phyloP scores from a whole-genome alignment of 208 protist genomes.

The Leishmania guyanensis region DNA sequence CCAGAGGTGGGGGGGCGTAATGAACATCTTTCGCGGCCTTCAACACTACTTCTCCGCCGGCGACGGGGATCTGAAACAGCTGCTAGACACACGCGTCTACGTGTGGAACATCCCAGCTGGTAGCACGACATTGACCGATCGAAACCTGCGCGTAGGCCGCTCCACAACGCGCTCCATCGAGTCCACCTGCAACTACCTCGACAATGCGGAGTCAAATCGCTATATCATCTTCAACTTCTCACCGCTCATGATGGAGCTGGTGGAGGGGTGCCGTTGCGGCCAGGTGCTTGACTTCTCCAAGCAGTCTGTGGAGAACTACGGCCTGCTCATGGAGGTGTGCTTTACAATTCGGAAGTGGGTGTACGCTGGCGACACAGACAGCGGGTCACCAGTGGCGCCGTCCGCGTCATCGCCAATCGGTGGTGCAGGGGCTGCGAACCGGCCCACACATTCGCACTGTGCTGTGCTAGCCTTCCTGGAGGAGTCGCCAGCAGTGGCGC shows the following conservation, averaged over 20 bases:
- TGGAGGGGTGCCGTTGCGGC: conserved; percentile 48
- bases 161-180: conserved; percentile 53
- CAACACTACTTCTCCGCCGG: conserved; percentile 38
- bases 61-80: conserved; percentile 38
- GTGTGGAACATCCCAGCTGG: conserved; percentile 79
- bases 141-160: conserved; percentile 43
- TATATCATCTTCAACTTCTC: conserved; percentile 88
- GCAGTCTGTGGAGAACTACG: conserved; percentile 72
- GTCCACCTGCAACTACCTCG: conserved; percentile 44
- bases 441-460: conserved; percentile 36
- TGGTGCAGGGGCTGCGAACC: not conserved
- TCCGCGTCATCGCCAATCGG: not conserved
- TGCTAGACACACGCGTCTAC: conserved; percentile 73
- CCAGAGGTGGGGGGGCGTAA: conserved; percentile 4
- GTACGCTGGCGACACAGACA: conserved; percentile 26
- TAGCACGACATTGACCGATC: conserved; percentile 45
- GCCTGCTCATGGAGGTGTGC: conserved; percentile 74
- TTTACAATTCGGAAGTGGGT: conserved; percentile 78
- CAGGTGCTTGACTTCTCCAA: conserved; percentile 82
- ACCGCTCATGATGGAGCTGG: conserved; percentile 75
- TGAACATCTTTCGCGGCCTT: conserved; percentile 52
- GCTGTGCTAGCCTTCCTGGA: conserved; percentile 75
- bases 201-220: conserved; percentile 46
- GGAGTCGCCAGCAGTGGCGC: conserved; percentile 45
- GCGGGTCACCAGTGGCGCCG: conserved; percentile 1